Conservation (phyloP, 768 basidiomycete species). For the Trametes maxima region DNA sequence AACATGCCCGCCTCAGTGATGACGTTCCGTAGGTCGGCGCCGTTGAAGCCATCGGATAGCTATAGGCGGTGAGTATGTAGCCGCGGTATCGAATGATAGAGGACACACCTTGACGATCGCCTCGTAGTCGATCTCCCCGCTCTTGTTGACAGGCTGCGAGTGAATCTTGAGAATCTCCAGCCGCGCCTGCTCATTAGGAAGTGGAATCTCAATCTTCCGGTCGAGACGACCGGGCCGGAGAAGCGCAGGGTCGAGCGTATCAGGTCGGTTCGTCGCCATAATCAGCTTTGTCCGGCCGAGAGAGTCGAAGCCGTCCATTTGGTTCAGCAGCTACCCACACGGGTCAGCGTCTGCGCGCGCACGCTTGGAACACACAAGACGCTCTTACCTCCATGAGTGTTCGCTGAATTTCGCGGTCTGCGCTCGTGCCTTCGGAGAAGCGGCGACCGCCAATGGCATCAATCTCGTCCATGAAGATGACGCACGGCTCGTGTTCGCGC, state of each 20-base stretch:
- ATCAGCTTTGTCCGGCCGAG: conserved; percentile 95
- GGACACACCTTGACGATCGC: conserved; percentile 86
- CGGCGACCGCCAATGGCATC: conserved; percentile 95
- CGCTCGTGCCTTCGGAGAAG: conserved; percentile 93
- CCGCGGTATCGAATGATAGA: neutral
- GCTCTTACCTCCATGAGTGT: conserved; percentile 88
- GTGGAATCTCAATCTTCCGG: conserved; percentile 95
- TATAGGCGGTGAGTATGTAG: conserved; percentile 30
- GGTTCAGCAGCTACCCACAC: conserved; percentile 78
- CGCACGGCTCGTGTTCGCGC: conserved; percentile 95
- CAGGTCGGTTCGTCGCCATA: conserved; percentile 99
- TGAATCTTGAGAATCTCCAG: conserved; percentile 98
- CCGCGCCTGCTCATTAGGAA: conserved; percentile 96
- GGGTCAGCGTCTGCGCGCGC: neutral
- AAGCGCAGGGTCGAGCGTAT: conserved; percentile 96
- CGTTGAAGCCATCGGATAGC: conserved; percentile 93
- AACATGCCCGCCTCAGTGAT: conserved; percentile 98
- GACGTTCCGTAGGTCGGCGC: conserved; percentile 94
- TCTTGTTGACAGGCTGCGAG: conserved; percentile 90
- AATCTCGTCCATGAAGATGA: conserved; percentile 98
- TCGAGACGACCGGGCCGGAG: conserved; percentile 95
- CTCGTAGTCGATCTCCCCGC: conserved; percentile 95
- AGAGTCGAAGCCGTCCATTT: conserved; percentile 99
- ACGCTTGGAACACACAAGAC: conserved; percentile 19
- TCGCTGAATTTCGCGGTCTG: conserved; percentile 97